Base-by-base conservation (phyloP, 305 asterid species). In the Rubia peregrina region DNA sequence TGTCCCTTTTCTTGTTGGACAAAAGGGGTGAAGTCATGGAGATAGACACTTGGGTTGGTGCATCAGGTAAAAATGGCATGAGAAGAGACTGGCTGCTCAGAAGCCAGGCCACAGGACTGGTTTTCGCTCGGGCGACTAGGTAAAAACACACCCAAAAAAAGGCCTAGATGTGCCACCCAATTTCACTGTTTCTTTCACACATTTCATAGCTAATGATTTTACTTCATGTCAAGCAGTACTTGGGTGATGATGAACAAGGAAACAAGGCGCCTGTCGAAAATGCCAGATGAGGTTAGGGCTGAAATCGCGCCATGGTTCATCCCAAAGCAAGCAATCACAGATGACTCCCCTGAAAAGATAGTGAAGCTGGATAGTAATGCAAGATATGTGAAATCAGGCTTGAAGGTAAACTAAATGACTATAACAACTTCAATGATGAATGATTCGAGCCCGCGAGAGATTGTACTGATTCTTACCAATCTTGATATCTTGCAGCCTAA, bases 181-280 rank as follows among this genome's bases (percentile, higher is more conserved):
- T 4, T 5, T 30, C 59, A 51, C 24, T 51, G 4, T 2, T 9
- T 3, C 12, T 24, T 40, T n/a, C 40, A 16, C 16, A 49, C 57
- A 41, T 56, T 17, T 60, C 44, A 26, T 59, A 57, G 63, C 49
- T 64, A 17, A 42, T 5, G 22, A 43, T 48, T 41, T 53, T 30
- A 4, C 22, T 10, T 51, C 24, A 51, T 75, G 21, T 49, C 68
- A 3, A 69, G 55, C 88, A 90, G 97, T 69, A 90, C 87, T 7
- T 92, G 97, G 96, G 97, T 88, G 85, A 89, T 92, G 97, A 92
- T 92, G 95, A 92, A 90, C 89, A 80, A 81, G 69, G 57, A 83
- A 68, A 90, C 93, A 6, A 86, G 97, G 55, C 93, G 98, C 1
- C 97, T 92, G 4, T 88, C 97, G 0, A 92, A 88, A 74, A 90